Percentiles rank a stretch among this genome's conserved stretches.
phyloP scores from a whole-genome alignment of 2,329 filamentous ascomycete genomes.

The Talaromyces sp. region DNA sequence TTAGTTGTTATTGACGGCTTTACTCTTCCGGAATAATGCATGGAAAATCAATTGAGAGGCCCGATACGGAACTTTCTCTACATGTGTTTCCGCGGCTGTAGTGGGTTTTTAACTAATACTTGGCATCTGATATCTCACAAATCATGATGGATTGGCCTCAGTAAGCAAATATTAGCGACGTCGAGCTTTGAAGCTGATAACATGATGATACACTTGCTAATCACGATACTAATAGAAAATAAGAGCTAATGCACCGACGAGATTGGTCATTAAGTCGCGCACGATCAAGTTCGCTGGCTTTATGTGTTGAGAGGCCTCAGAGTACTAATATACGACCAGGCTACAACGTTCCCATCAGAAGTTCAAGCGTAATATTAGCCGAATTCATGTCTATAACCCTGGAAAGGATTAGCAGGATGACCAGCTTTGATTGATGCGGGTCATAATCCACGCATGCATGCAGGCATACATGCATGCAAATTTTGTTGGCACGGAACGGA shows the following conservation, averaged over 20 bases:
- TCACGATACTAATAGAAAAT: not conserved
- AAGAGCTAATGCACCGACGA: too few relatives aligned
- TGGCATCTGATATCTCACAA: not conserved
- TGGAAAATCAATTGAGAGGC: not conserved
- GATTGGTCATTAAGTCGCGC: too few relatives aligned
- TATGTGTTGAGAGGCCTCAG: too few relatives aligned
- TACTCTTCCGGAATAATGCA: not conserved
- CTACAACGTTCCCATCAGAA: not conserved
- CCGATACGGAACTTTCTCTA: not conserved
- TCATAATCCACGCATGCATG: not conserved
- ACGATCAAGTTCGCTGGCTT: too few relatives aligned
- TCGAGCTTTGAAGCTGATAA: not conserved
- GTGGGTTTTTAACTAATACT: not conserved
- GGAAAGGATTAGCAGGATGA: not conserved
- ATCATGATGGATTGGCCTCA: not conserved
- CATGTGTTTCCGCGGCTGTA: not conserved
- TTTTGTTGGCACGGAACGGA: not conserved
- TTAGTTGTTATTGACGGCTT: not conserved
- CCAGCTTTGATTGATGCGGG: not conserved
- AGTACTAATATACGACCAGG: not conserved
- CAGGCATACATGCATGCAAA: not conserved
- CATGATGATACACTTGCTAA: not conserved
- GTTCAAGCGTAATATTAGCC: not conserved
- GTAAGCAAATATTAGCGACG: not conserved
- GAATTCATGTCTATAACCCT: not conserved